Evolutionary conservation across 1,284 basidiomycete species (phyloP), one percentile per base, ranked within the genome.

Genomic region (Ustilago bromivora): DNA sequence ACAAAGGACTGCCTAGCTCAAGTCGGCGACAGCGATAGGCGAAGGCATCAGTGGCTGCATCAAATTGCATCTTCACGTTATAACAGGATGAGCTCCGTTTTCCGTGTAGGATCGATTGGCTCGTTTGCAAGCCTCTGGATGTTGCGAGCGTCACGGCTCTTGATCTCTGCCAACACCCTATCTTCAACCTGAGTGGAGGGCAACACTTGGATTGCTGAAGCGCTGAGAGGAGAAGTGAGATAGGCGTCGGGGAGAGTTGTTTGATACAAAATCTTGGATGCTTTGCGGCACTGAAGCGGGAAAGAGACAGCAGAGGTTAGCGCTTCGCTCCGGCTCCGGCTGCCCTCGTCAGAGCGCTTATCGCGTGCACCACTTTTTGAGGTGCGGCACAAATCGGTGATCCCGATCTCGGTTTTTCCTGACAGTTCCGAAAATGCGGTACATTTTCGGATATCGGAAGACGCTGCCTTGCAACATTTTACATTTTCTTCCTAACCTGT

Each of bases 381-480:
- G 31, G 0, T 13, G 49, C 49, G 49, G 31, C 9, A 3, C 32
- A 9, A 31, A 40, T 32, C 28, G 5, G 9, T 12, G 13, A 2
- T n/a, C 46, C 46, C 46, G 34, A 43, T 31, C 13, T 4, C 3
- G 32, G 1, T 34, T 47, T 12, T 55, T 36, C 34, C 13, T 49
- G 17, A 19, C 61, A 46, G 61, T 40, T 57, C 55, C 56, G 55
- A 43, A 28, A 35, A n/a, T 58, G 31, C 38, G 32, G 34, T 38
- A 31, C 36, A 58, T 57, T 49, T 43, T n/a, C 53, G 61, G 61
- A 15, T 17, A 9, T 62, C 53, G 52, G 52, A 54, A 56, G 54
- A 51, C 54, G n/a, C 34, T 13, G 52, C 40, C 57, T 61, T 54
- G 11, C 9, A 46, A 60, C 62, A 51, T 43, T 65, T 64, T 53